phyloP scores from a whole-genome alignment of 106 monocot species.

The Dioscorea alata region DNA sequence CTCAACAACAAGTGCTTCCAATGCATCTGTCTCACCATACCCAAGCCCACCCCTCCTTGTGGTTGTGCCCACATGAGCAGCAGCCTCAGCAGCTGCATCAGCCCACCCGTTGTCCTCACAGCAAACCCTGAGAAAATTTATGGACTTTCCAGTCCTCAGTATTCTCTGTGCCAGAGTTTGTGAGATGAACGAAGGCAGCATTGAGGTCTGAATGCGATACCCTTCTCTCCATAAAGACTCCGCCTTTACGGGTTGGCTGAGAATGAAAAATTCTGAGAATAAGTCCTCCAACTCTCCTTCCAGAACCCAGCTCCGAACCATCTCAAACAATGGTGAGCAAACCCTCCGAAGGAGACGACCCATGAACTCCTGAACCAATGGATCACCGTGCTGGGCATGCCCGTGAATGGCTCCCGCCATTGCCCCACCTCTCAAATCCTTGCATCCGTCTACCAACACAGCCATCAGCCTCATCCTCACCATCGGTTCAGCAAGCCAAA shows the following conservation, averaged over 20 bases:
- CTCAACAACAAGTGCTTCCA: conserved; percentile 80
- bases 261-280: conserved; percentile 80
- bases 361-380: conserved; percentile 87
- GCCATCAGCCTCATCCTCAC: conserved; percentile 96
- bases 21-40: conserved; percentile 76
- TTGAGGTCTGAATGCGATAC: conserved; percentile 68
- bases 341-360: conserved; percentile 63
- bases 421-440: conserved; percentile 68
- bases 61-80: conserved; percentile 74
- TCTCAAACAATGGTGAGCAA: conserved; percentile 92
- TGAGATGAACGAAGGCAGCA: conserved; percentile 93
- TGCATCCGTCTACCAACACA: conserved; percentile 67
- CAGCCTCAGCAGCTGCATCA: conserved; percentile 61
- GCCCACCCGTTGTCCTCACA: conserved; percentile 96
- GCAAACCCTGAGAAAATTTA: conserved; percentile 93
- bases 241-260: conserved; percentile 76
- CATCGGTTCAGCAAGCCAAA: conserved; percentile 93
- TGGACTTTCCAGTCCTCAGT: conserved; percentile 92
- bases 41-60: conserved; percentile 74
- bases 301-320: conserved; percentile 88
- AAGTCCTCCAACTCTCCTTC: conserved; percentile 91
- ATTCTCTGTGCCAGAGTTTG: conserved; percentile 72
- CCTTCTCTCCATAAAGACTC: conserved; percentile 93
- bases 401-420: conserved; percentile 91
- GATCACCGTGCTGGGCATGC: conserved; percentile 80